These are phyloP conservation scores for Pseudocercospora musae DNA, from an alignment of 2,329 filamentous ascomycete species.

Conservation along the genomic window DNA sequence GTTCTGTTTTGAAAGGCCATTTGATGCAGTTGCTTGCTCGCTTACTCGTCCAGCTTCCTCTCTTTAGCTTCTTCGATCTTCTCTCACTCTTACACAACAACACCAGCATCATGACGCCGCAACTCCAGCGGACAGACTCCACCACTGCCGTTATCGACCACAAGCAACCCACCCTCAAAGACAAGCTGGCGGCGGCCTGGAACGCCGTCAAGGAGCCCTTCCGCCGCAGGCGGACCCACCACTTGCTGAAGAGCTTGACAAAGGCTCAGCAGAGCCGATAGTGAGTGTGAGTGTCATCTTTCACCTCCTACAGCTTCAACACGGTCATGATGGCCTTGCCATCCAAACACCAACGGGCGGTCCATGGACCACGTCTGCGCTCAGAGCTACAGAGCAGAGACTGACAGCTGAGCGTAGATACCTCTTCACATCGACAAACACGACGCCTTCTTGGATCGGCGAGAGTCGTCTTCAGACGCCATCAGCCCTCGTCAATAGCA, in stretches of 20 bases:
- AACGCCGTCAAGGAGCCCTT: not conserved
- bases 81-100: not conserved
- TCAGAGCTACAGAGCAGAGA: not conserved
- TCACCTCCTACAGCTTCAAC: not conserved
- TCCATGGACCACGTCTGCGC: not conserved
- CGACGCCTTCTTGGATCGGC: not conserved
- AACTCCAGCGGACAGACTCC: constrained; percentile 1
- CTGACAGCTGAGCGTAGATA: not conserved
- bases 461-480: not conserved
- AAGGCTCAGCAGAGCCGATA: not conserved
- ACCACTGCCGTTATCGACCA: not conserved
- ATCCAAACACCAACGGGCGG: not conserved
- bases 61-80: not conserved
- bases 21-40: not conserved
- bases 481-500: not conserved
- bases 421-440: not conserved
- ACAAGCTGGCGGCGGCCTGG: not conserved
- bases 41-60: not conserved
- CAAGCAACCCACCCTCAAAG: not conserved
- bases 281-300: not conserved
- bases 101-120: not conserved
- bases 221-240: not conserved
- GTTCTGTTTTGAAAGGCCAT: not conserved
- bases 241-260: not conserved
- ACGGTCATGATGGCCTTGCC: not conserved